Conservation (phyloP, 2,329 filamentous ascomycete species). For the Xylariaceae sp. region DNA sequence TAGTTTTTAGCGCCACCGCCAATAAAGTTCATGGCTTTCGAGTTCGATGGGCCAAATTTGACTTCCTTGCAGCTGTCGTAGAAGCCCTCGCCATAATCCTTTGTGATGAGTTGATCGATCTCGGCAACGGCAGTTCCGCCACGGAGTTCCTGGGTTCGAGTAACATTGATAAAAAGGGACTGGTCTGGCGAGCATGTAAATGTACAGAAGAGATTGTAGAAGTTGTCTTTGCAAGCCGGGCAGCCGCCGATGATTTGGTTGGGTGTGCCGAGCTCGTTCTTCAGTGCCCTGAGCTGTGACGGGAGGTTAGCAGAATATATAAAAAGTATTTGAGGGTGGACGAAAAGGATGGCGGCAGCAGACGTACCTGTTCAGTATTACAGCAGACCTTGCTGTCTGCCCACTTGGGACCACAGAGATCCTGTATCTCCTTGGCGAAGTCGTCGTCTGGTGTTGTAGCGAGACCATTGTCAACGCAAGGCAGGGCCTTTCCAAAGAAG, state of each 20-base stretch:
- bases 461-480: conserved; percentile 84
- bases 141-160: conserved; percentile 58
- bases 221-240: conserved; percentile 96
- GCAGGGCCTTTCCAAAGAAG: conserved; percentile 83
- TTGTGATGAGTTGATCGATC: conserved; percentile 81
- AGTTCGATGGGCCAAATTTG: conserved; percentile 92
- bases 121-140: conserved; percentile 66
- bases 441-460: conserved; percentile 68
- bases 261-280: conserved; percentile 78
- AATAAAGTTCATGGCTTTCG: conserved; percentile 91
- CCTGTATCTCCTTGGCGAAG: conserved; percentile 70
- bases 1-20: conserved; percentile 93
- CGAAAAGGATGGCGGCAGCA: neutral
- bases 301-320: conserved; percentile 13
- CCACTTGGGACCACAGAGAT: conserved; percentile 86
- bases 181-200: conserved; percentile 98
- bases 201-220: conserved; percentile 96
- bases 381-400: conserved; percentile 79
- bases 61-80: conserved; percentile 98
- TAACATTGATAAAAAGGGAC: conserved; percentile 91
- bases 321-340: neutral
- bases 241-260: conserved; percentile 88
- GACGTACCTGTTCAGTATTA: conserved; percentile 63
- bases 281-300: conserved; percentile 66
- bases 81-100: conserved; percentile 79